Evolutionary conservation across 2,329 filamentous ascomycete species (phyloP).

Genomic region (Colletotrichum noveboracense): DNA sequence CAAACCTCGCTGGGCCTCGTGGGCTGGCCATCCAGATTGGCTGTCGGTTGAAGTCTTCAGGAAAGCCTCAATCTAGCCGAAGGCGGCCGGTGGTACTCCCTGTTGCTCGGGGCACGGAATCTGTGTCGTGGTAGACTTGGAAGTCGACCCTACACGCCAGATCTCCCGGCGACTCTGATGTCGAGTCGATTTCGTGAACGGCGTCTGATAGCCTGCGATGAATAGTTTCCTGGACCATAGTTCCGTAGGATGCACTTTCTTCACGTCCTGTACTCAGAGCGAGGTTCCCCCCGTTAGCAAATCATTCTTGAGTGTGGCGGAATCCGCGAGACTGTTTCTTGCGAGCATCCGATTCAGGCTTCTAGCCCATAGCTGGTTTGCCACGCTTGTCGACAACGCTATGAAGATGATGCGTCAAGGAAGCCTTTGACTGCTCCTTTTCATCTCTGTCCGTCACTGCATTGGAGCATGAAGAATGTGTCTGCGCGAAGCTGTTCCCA

Average conservation of each 20-base stretch:
- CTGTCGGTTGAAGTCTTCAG: not conserved
- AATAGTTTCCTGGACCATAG: not conserved
- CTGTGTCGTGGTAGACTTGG: not conserved
- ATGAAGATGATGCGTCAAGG: not conserved
- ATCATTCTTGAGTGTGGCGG: not conserved
- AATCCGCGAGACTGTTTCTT: not conserved
- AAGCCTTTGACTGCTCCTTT: not conserved
- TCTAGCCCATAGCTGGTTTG: not conserved
- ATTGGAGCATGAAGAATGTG: not conserved
- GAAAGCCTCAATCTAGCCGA: not conserved
- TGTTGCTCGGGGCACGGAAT: not conserved
- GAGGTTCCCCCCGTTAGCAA: slow-evolving; percentile 7
- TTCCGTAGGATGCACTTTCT: not conserved
- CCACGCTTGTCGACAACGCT: not conserved
- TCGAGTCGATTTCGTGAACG: not conserved
- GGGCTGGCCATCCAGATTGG: not conserved
- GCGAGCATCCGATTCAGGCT: not conserved
- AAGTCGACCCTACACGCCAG: not conserved
- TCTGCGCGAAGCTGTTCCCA: not conserved
- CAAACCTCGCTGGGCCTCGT: not conserved
- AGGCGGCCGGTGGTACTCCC: not conserved
- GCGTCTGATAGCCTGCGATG: not conserved
- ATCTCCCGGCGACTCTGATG: not conserved
- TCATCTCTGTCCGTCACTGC: not conserved
- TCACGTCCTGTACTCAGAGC: slow-evolving; percentile 14